Evolutionary conservation across 768 basidiomycete genomes (phyloP), one percentile per base, ranked within the genome.

Genomic region (Suillus occidentalis): DNA sequence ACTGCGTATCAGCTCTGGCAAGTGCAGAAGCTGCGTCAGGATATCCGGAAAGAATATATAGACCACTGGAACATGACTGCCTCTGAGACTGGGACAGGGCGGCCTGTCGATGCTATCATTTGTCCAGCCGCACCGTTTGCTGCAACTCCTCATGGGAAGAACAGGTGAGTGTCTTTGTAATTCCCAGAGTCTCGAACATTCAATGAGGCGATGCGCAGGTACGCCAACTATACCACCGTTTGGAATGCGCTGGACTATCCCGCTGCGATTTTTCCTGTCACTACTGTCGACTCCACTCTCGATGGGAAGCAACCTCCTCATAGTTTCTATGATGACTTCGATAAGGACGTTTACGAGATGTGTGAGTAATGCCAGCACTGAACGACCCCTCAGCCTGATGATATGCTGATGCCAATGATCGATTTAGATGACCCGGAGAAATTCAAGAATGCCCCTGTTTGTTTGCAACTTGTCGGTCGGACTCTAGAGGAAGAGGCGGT

Each of bases 31-130:
- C 70, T 72, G n/a, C 66, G 28, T 68, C 75, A 74, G 6, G 79
- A 80, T 13, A 67, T 89, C 37, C 82, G 89, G 31, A 78, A 85
- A 67, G 79, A 81, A 58, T 86, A 91, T 70, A 74, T 90, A 55
- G 82, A 87, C 56, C 75, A 84, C 58, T 92, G 90, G 91, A 81
- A 87, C 60, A 78, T 75, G 6, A 89, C 87, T 0, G 76, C 68
- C 12, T 66, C 62, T 0, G 56, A 69, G 16, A 92, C 90, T 0
- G 85, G 84, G 0, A 93, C 90, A 0, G 89, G 88, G 2, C 77
- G 92, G 2, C 88, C 90, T 6, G 83, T 93, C 7, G 92, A 94
- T 71, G 91, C 88, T 2, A 85, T 94, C 68, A 87, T 94, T 42
- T 76, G 80, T 2, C 89, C 92, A 25, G 81, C 78, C 3, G 87